A percentile compares a stretch with the other conserved stretches of the same genome.
Evolutionary conservation across 306 rosid genomes (phyloP).

Genomic region (Corylus avellana): DNA sequence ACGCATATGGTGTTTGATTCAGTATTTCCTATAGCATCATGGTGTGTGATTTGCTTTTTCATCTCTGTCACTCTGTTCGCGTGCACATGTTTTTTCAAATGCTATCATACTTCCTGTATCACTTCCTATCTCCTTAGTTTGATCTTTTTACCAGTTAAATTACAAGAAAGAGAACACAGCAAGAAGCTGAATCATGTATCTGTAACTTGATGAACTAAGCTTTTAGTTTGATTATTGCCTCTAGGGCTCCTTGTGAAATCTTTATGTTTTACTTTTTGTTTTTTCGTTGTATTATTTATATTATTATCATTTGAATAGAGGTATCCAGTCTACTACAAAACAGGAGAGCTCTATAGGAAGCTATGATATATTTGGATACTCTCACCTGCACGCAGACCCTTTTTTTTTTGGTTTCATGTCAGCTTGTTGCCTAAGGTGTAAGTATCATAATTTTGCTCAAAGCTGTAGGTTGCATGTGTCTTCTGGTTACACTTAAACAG

Average conservation of each 20-base stretch:
- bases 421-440: conserved; percentile 3
- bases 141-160: background rate
- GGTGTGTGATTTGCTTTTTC: background rate
- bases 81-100: background rate
- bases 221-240: background rate
- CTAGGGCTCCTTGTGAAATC: background rate
- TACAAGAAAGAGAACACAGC: background rate
- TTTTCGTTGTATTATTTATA: background rate
- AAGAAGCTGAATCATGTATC: background rate
- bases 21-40: background rate
- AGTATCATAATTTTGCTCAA: conserved; percentile 15
- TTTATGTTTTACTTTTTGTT: background rate
- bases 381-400: background rate
- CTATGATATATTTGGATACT: background rate
- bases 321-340: background rate
- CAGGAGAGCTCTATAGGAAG: background rate
- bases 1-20: background rate
- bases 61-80: background rate
- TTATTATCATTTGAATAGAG: background rate
- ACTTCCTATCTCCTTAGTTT: background rate
- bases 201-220: background rate
- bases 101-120: background rate
- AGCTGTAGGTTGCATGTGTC: conserved; percentile 4
- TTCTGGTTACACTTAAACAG: background rate
- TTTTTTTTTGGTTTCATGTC: background rate